Conservation (phyloP, 1,284 basidiomycete species). For the Boletus semigastroideus region DNA sequence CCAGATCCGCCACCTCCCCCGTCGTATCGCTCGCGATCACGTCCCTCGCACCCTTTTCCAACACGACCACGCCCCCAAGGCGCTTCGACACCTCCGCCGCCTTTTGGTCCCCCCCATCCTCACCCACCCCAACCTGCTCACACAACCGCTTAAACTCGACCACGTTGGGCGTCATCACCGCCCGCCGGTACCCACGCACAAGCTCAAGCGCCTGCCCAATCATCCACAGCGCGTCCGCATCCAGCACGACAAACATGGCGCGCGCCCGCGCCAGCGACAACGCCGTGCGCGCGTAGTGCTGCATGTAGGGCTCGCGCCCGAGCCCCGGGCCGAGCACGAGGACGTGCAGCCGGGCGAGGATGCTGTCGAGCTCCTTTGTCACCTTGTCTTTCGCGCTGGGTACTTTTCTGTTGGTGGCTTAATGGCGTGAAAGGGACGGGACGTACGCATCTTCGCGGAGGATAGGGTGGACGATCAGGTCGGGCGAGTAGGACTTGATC, state of each 20-base stretch:
- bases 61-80: constrained; percentile 85
- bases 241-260: constrained; percentile 88
- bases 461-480: constrained; percentile 95
- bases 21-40: constrained; percentile 68
- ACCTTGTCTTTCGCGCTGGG: constrained; percentile 40
- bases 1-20: constrained; percentile 44
- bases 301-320: constrained; percentile 90
- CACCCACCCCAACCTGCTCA: constrained; percentile 64
- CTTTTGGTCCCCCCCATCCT: constrained; percentile 42
- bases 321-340: constrained; percentile 93
- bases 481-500: constrained; percentile 95
- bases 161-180: constrained; percentile 91
- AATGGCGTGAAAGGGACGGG: background rate
- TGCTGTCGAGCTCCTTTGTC: constrained; percentile 58
- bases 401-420: too few relatives aligned
- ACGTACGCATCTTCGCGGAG: constrained; percentile 60
- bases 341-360: constrained; percentile 87
- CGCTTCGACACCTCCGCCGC: constrained; percentile 66
- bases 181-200: constrained; percentile 78
- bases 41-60: constrained; percentile 87
- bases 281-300: constrained; percentile 65
- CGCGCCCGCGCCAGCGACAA: constrained; percentile 49
- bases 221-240: constrained; percentile 88
- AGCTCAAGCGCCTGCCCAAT: constrained; percentile 73
- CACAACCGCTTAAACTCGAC: constrained; percentile 90